Evolutionary conservation across 495 filamentous ascomycete genomes (phyloP).

Genomic region (Durotheca rogersii): DNA sequence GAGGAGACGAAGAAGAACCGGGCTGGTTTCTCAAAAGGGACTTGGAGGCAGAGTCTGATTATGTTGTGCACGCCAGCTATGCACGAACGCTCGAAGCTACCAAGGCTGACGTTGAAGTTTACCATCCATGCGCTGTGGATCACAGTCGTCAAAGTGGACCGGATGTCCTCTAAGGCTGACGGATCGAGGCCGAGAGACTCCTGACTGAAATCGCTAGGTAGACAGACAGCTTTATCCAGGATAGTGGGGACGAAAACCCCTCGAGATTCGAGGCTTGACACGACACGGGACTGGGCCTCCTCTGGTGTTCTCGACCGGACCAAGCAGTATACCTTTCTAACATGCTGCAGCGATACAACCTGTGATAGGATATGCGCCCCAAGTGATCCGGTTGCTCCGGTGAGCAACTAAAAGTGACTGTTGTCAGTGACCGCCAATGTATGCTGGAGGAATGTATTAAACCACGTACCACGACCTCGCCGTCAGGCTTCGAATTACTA

Average conservation of each 20-base stretch:
- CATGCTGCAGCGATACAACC: conserved; percentile 35
- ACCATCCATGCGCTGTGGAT: conserved; percentile 63
- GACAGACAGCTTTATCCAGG: conserved; percentile 43
- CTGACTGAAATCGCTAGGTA: conserved; percentile 46
- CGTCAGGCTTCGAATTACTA: conserved; percentile 1
- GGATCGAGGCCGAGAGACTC: conserved; percentile 48
- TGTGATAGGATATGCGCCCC: conserved; percentile 57
- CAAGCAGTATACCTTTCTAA: conserved; percentile 55
- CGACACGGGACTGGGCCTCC: conserved; percentile 23
- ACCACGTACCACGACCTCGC: conserved; percentile 31
- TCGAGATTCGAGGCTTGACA: conserved; percentile 24
- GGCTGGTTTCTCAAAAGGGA: conserved; percentile 44
- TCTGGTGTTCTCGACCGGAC: conserved; percentile 39
- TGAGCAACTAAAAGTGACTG: conserved; percentile 43
- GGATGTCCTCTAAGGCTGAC: conserved; percentile 41
- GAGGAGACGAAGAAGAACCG: conserved; percentile 54
- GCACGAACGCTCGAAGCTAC: conserved; percentile 47
- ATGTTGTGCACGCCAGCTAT: conserved; percentile 55
- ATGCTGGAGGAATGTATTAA: not conserved
- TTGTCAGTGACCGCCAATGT: conserved; percentile 31
- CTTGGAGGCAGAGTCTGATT: conserved; percentile 52
- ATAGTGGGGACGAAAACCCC: conserved; percentile 17
- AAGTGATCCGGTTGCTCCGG: conserved; percentile 61
- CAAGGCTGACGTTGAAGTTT: conserved; percentile 53
- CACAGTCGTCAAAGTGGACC: conserved; percentile 46